A percentile compares a stretch with the other conserved stretches of the same genome.
Conservation (phyloP, 768 basidiomycete species). For the Xerocomus spinulosus region DNA sequence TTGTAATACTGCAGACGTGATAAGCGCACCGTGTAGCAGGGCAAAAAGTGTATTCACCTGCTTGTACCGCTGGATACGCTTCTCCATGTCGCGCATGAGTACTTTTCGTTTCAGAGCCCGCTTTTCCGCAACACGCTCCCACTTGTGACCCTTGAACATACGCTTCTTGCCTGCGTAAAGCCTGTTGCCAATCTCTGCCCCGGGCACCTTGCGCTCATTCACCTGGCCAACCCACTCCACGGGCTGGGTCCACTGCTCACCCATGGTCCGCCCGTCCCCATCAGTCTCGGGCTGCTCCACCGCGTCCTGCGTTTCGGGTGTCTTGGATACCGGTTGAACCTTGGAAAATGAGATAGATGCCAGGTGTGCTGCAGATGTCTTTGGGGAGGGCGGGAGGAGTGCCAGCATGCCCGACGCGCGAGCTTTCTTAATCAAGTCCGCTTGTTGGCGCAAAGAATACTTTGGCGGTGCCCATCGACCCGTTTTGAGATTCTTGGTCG, state of each 20-base stretch:
- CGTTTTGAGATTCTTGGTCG: conserved; percentile 53
- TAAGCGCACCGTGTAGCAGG: neutral
- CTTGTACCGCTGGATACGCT: conserved; percentile 63
- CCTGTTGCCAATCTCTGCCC: conserved; percentile 54
- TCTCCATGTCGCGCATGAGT: conserved; percentile 65
- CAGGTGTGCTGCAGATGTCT: conserved; percentile 35
- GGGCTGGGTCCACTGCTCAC: conserved; percentile 19
- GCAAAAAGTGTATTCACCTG: conserved; percentile 39
- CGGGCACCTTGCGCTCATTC: conserved; percentile 38
- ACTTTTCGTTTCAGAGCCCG: conserved; percentile 46
- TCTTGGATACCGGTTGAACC: conserved; percentile 8
- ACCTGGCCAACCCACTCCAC: conserved; percentile 41
- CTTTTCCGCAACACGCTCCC: conserved; percentile 59
- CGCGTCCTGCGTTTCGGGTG: neutral
- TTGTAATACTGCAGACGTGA: conserved; percentile 24
- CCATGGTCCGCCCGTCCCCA: neutral
- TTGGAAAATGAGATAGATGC: conserved; percentile 18
- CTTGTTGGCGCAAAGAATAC: conserved; percentile 73
- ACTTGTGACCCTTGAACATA: conserved; percentile 94
- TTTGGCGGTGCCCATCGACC: conserved; percentile 65
- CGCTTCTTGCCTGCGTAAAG: conserved; percentile 73
- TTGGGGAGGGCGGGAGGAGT: conserved; percentile 66
- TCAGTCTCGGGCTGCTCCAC: neutral
- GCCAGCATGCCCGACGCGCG: conserved; percentile 47
- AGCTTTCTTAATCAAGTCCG: conserved; percentile 72